These are phyloP conservation scores for Irpex sp. DNA, from an alignment of 1,284 basidiomycete species.

Conservation along the genomic window DNA sequence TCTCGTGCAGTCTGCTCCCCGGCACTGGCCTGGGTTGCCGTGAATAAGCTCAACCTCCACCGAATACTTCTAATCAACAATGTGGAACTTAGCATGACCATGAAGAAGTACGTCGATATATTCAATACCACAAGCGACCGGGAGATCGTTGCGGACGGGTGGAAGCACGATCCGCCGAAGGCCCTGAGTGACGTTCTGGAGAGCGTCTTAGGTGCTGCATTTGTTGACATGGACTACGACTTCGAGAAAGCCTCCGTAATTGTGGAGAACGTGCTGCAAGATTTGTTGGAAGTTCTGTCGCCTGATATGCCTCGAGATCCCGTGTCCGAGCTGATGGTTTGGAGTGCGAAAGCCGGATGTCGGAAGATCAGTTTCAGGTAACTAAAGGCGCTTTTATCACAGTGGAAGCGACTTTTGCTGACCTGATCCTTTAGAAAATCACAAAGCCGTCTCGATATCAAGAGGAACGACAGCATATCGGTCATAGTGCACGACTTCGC, in stretches of 20 bases:
- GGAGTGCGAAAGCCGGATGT: slow-evolving; percentile 58
- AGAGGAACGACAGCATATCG: slow-evolving; percentile 45
- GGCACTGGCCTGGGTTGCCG: slow-evolving; percentile 65
- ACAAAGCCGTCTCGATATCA: slow-evolving; percentile 38
- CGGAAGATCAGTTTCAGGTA: slow-evolving; percentile 42
- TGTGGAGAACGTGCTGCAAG: slow-evolving; percentile 57
- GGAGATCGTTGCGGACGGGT: slow-evolving; percentile 65
- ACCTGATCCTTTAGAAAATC: slow-evolving; percentile 40
- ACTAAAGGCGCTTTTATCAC: neutral
- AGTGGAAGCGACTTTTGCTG: neutral
- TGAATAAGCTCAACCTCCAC: slow-evolving; percentile 66
- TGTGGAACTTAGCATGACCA: slow-evolving; percentile 62
- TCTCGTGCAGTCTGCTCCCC: slow-evolving; percentile 72
- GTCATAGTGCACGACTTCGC: slow-evolving; percentile 56
- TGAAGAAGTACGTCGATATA: slow-evolving; percentile 55
- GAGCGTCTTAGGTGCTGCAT: slow-evolving; percentile 78
- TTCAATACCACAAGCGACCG: slow-evolving; percentile 50
- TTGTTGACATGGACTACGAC: slow-evolving; percentile 76
- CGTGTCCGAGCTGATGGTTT: slow-evolving; percentile 61
- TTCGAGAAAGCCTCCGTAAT: slow-evolving; percentile 61
- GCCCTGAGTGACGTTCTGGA: slow-evolving; percentile 77
- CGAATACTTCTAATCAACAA: slow-evolving; percentile 68
- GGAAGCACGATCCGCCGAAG: slow-evolving; percentile 84
- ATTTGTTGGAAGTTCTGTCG: slow-evolving; percentile 52
- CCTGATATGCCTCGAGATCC: slow-evolving; percentile 64